These are phyloP conservation scores for Senna siamea DNA, from an alignment of 306 rosid species.

Conservation along the genomic window DNA sequence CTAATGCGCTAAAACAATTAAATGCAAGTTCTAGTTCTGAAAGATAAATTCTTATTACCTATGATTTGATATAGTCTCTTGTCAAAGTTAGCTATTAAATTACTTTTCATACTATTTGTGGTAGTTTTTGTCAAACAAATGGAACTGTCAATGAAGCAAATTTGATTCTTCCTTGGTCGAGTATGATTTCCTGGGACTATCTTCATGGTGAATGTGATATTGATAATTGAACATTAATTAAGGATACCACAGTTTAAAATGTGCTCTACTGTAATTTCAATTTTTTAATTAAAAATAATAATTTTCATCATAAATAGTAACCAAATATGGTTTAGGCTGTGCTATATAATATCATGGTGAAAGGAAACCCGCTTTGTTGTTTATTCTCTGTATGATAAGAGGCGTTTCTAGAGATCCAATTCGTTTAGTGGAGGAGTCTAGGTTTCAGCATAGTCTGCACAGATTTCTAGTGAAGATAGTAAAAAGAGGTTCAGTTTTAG, in stretches of 20 bases:
- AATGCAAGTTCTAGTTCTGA: conserved; percentile 6
- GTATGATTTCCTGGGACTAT: not conserved
- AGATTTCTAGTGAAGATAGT: not conserved
- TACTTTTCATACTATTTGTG: conserved; percentile 1
- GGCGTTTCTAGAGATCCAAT: not conserved
- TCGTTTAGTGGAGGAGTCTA: not conserved
- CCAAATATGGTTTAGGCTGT: not conserved
- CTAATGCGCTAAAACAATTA: not conserved
- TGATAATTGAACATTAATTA: not conserved
- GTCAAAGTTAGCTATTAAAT: not conserved
- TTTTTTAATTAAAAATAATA: not conserved
- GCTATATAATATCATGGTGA: not conserved
- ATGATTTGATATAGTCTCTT: not conserved
- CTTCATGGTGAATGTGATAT: not conserved
- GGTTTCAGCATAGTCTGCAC: no score
- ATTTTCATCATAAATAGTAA: not conserved
- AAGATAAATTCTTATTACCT: not conserved
- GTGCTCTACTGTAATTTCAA: not conserved
- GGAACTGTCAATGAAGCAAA: not conserved
- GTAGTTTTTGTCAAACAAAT: not conserved
- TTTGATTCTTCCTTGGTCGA: not conserved
- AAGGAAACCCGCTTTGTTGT: not conserved
- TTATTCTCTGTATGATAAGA: not conserved
- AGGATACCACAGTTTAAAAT: not conserved
- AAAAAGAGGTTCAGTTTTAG: conserved; percentile 3